Base-by-base conservation (phyloP, 768 basidiomycete species). In the Gymnopilus dilepis region DNA sequence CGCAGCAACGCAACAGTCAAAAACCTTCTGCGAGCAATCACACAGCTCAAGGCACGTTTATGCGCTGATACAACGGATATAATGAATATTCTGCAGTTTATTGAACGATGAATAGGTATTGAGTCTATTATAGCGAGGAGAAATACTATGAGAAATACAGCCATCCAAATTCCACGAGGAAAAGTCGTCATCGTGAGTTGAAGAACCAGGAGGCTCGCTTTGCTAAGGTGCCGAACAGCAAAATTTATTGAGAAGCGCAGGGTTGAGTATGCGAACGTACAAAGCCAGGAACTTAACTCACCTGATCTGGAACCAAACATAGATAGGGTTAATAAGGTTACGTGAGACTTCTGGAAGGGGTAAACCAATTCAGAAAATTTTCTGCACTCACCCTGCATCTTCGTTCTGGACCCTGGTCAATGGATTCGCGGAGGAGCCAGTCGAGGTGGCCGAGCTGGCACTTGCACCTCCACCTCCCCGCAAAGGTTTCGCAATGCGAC, bases 141-240 rank as follows among this genome's bases (percentile, higher is more conserved):
- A 65, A 65, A 65, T 64, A 62, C 66, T 67, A 70, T 57, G 65
- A 59, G 60, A 65, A 60, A 59, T 67, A 66, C 66, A 69, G 61
- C 58, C 56, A 53, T 45, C 59, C 41, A 40, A 28, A 61, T 50
- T 60, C 54, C 58, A 62, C 40, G 55, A 54, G 37, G 42, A 45
- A 48, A 42, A 50, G n/a, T 50, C 50, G 66, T 61, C 78, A 89
- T 73, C 90, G 88, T 66, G 91, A 88, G 74, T 89, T 91, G 83
- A 95, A 95, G 78, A 95, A 95, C 93, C 93, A 95, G 60, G 93
- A 95, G 55, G 93, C 91, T 63, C 93, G 91, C 80, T 95, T 95
- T 66, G 91, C 92, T 92, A 76, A 38, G 17, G 58, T 61, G 68
- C 71, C 66, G 45, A 62, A 51, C 55, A 60, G 52, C 40, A 62